Evolutionary conservation across 371 early-diverging fungal genomes (phyloP), one percentile per base, ranked within the genome.

Genomic region (Dinochytrium kinnereticum): DNA sequence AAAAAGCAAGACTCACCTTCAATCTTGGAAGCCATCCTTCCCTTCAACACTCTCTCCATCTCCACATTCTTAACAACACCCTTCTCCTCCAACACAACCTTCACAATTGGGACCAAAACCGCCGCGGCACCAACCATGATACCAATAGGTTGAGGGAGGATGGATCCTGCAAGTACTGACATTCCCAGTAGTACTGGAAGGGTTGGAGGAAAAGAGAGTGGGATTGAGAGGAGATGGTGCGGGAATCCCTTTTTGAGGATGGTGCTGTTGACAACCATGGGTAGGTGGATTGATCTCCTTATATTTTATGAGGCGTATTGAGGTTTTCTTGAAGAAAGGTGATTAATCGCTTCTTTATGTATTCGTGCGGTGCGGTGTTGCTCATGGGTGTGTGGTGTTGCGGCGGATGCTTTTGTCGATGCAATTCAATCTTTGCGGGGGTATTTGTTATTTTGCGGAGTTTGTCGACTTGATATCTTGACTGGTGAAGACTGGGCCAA

Each of bases 11-110:
- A 13, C 57, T 30, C 57, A 51, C 69, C 69, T 17, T 69, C 69
- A 40, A 69, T 69, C 30, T 69, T 69, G 55, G 69, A 7, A 26
- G 59, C 19, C 53, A n/a, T n/a, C 24, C 69, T 40, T 17, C 69
- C 69, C 55, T 33, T 69, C 15, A n/a, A 1, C n/a, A 69, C 57
- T 13, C 24, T 7, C 34, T 61, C 34, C 30, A 61, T 33, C 61
- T 24, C 24, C 36, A 7, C 19, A 26, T 34, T 61, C 36, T 3
- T 26, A 3, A 10, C 31, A 17, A 28, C 28, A 5, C 36, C 36
- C 7, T 31, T 34, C 34, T 13, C 3, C 13, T 61, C 61, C 61
- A 61, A 17, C 61, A 61, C 36, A 15, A 26, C 36, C 24, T 28
- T 61, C 36, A 31, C 5, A 26, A 61, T 31, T 19, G 61, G 61